Evolutionary conservation across 768 basidiomycete species (phyloP).

Genomic region (Rhizopogon vesiculosus): DNA sequence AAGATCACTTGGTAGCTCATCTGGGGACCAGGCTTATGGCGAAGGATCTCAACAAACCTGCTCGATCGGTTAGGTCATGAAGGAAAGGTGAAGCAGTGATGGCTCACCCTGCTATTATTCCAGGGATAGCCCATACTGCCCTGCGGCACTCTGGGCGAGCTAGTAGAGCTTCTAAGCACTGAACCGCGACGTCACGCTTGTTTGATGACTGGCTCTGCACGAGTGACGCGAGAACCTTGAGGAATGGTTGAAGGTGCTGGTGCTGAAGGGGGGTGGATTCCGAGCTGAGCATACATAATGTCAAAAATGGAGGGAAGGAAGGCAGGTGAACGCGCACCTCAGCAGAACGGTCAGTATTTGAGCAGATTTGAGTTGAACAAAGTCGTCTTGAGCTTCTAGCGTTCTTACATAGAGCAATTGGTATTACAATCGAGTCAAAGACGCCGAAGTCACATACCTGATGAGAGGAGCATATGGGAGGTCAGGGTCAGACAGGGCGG

Average conservation of each 20-base stretch:
- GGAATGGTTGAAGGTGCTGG: slow-evolving; percentile 55
- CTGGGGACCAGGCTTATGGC: slow-evolving; percentile 80
- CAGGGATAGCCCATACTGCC: slow-evolving; percentile 74
- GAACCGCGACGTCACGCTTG: slow-evolving; percentile 86
- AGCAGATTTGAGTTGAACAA: slow-evolving; percentile 86
- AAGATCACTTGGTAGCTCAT: slow-evolving; percentile 94
- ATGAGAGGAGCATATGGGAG: slow-evolving; percentile 78
- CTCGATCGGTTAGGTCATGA: no score
- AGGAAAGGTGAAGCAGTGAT: neutral
- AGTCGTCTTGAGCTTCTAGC: slow-evolving; percentile 86
- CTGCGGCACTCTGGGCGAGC: slow-evolving; percentile 76
- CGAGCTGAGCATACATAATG: slow-evolving; percentile 30
- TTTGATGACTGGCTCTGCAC: slow-evolving; percentile 57
- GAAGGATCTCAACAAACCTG: slow-evolving; percentile 82
- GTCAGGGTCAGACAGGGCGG: slow-evolving; percentile 65
- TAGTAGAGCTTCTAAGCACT: slow-evolving; percentile 82
- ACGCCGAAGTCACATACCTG: slow-evolving; percentile 39
- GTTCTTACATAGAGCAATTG: slow-evolving; percentile 43
- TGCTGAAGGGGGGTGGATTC: slow-evolving; percentile 44
- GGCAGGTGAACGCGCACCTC: slow-evolving; percentile 37
- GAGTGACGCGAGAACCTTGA: slow-evolving; percentile 54
- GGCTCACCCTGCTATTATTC: slow-evolving; percentile 62
- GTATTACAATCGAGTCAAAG: neutral
- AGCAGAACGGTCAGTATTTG: slow-evolving; percentile 87
- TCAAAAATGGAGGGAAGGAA: slow-evolving; percentile 6